Evolutionary conservation across 495 filamentous ascomycete species (phyloP), one percentile per base, ranked within the genome.

Genomic region (Tuber melanosporum): DNA sequence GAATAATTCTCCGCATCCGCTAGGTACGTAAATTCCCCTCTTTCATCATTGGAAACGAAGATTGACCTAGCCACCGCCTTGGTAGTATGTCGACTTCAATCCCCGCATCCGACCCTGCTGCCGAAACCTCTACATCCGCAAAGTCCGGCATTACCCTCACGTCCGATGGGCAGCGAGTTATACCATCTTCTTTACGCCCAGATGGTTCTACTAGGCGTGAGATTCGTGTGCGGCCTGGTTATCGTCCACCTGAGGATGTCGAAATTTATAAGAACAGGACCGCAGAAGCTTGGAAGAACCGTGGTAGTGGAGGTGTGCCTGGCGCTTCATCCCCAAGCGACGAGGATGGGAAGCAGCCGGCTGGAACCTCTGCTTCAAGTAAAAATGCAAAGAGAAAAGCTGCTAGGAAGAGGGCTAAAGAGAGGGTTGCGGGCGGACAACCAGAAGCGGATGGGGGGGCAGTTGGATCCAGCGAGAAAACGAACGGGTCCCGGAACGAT

Each of bases 371-470:
- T 1, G 79, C 88, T 3, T 85, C 89, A 6, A 93, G 91, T 82
- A 99, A 98, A 84, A 98, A 97, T 84, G 93, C 94, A n/a, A 98
- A 97, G 85, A 88, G 94, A 72, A 89, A 92, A 77, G 95, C 97
- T 81, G 94, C 94, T 7, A 90, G 92, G 79, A 97, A 93, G 85
- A 94, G 92, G 85, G 93, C 93, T 26, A 95, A 94, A 82, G 79
- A 79, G 32, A 86, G 86, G 71, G 85, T 85, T 6, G 76, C 72
- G 81, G 73, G 75, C 43, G 82, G 84, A 77, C 80, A 52, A 80
- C 84, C 26, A 83, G 83, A 71, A 83, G 79, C 82, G 83, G 74
- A 36, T 71, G 20, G 77, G 81, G 41, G 77, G 70, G 46, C 43
- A 44, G 46, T 76, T 75, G 66, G 42, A 77, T 62, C 73, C 46